These are phyloP conservation scores for Microcos paniculata DNA, from an alignment of 345 rosid genomes.

Conservation along the genomic window DNA sequence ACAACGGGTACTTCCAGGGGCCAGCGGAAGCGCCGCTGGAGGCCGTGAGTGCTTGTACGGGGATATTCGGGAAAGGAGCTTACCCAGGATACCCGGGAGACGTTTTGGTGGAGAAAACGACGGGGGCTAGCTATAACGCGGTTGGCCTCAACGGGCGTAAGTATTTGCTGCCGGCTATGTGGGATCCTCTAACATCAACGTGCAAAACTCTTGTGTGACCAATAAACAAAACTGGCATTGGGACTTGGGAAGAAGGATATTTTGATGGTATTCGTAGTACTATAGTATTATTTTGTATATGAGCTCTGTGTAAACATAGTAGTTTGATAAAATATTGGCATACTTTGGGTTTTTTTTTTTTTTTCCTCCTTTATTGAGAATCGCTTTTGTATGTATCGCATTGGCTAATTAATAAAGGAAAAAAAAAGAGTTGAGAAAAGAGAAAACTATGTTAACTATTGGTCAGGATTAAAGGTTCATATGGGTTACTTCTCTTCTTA, in stretches of 20 bases:
- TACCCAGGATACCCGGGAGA: constrained; percentile 78
- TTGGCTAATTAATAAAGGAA: too few relatives aligned
- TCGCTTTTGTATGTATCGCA: too few relatives aligned
- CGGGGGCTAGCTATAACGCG: constrained; percentile 69
- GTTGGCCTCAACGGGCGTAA: constrained; percentile 58
- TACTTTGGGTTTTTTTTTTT: not conserved
- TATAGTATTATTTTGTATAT: not conserved
- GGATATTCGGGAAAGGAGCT: constrained; percentile 69
- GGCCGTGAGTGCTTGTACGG: constrained; percentile 82
- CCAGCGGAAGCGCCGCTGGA: constrained; percentile 64
- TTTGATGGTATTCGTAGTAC: not conserved
- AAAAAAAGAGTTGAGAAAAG: too few relatives aligned
- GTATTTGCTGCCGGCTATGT: constrained; percentile 85
- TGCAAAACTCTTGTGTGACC: constrained; percentile 57
- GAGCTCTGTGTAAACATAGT: not conserved
- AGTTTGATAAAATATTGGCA: not conserved
- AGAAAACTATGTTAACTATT: too few relatives aligned
- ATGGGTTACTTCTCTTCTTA: too few relatives aligned
- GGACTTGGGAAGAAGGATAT: not conserved
- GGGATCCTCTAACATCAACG: constrained; percentile 69
- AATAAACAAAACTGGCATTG: not conserved
- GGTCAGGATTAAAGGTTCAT: too few relatives aligned
- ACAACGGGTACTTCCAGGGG: constrained; percentile 72
- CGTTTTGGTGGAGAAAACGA: constrained; percentile 51
- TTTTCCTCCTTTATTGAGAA: too few relatives aligned